These are phyloP conservation scores for Phyllosticta citriasiana DNA, from an alignment of 2,329 filamentous ascomycete species.

Conservation along the genomic window DNA sequence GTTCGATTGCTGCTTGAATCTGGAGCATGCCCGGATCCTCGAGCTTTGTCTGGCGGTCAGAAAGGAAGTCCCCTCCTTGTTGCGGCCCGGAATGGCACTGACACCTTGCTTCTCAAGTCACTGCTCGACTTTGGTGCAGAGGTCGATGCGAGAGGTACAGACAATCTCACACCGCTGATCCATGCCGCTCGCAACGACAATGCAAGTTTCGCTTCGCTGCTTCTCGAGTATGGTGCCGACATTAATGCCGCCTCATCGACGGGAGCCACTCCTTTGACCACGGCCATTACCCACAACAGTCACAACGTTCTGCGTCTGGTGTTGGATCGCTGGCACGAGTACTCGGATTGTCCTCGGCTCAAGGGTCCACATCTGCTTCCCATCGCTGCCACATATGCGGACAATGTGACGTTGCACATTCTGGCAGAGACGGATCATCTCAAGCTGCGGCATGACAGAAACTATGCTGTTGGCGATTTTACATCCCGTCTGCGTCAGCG, in stretches of 20 bases:
- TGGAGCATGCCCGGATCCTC: slow-evolving; percentile 21
- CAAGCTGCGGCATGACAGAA: neutral
- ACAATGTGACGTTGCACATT: neutral
- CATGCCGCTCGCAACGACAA: slow-evolving; percentile 24
- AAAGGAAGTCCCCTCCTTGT: neutral
- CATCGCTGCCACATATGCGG: slow-evolving; percentile 19
- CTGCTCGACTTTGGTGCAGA: slow-evolving; percentile 25
- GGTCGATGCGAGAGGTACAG: slow-evolving; percentile 19
- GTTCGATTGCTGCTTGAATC: slow-evolving; percentile 20
- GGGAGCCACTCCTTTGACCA: slow-evolving; percentile 24
- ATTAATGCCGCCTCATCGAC: slow-evolving; percentile 22
- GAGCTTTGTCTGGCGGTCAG: slow-evolving; percentile 14
- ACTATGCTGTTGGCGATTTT: neutral
- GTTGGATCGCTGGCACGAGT: slow-evolving; percentile 28
- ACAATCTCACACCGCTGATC: slow-evolving; percentile 23
- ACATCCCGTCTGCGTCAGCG: neutral
- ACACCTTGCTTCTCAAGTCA: slow-evolving; percentile 20
- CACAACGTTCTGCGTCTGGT: slow-evolving; percentile 25
- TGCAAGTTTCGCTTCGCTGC: slow-evolving; percentile 21
- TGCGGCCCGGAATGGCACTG: slow-evolving; percentile 20
- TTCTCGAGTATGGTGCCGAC: slow-evolving; percentile 26
- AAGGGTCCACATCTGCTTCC: slow-evolving; percentile 22
- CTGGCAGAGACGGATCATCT: neutral
- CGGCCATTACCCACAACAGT: slow-evolving; percentile 26
- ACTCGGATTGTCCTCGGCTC: slow-evolving; percentile 24